Evolutionary conservation across 192 early-diverging fungal species (phyloP).

Genomic region (Dimargaris xerosporica): DNA sequence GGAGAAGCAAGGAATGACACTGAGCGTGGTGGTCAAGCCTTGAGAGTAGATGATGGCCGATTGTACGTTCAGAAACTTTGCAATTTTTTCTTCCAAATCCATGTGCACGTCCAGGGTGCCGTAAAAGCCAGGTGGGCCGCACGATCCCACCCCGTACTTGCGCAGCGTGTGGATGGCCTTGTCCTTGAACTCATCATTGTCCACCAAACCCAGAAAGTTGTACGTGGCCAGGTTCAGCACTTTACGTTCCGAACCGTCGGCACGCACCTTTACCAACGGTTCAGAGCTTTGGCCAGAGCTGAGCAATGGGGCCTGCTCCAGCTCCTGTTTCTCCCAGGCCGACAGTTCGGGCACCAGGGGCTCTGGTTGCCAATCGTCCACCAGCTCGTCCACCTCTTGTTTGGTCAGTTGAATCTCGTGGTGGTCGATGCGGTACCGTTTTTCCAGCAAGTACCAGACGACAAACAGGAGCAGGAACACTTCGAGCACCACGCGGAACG

Average conservation of each 20-base stretch:
- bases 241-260: slow-evolving; percentile 38
- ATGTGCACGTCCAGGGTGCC: slow-evolving; percentile 92
- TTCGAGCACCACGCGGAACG: slow-evolving; percentile 74
- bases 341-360: slow-evolving; percentile 68
- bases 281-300: slow-evolving; percentile 35
- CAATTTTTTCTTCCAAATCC: slow-evolving; percentile 75
- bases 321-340: slow-evolving; percentile 48
- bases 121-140: slow-evolving; percentile 91
- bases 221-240: slow-evolving; percentile 68
- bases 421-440: slow-evolving; percentile 62
- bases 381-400: slow-evolving; percentile 90
- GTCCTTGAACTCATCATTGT: slow-evolving; percentile 57
- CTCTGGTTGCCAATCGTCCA: slow-evolving; percentile 93
- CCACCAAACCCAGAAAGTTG: slow-evolving; percentile 78
- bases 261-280: too few species aligned
- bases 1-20: slow-evolving; percentile 86
- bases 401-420: slow-evolving; percentile 65
- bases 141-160: slow-evolving; percentile 91
- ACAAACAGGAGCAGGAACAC: slow-evolving; percentile 70
- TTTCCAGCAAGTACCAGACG: slow-evolving; percentile 73
- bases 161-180: slow-evolving; percentile 69
- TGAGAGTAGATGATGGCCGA: slow-evolving; percentile 88
- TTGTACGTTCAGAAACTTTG: slow-evolving; percentile 69
- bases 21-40: slow-evolving; percentile 81
- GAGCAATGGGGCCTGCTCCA: slow-evolving; percentile 46